Evolutionary conservation across 2,329 filamentous ascomycete species (phyloP).

Genomic region (Parascedosporium putredinis): DNA sequence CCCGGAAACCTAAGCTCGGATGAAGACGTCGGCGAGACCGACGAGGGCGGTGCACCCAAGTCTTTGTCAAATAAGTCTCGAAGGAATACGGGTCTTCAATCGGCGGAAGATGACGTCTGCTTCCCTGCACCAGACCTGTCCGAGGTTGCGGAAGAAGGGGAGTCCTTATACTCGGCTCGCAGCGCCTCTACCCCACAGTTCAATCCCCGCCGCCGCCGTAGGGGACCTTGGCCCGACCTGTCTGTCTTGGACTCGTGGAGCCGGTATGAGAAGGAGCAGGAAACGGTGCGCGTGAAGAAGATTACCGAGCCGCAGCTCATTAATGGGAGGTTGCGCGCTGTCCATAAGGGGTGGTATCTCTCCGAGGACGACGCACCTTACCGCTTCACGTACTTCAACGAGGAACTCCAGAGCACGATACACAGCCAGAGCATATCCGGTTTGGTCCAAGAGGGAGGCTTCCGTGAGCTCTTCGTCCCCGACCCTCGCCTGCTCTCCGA

Average conservation of each 20-base stretch:
- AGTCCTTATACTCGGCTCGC: conserved; percentile 6
- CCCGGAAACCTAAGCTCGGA: conserved; percentile 19
- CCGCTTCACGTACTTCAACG: conserved; percentile 97
- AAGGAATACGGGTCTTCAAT: conserved; percentile 26
- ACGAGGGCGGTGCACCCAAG: conserved; percentile 2
- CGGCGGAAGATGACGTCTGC: conserved; percentile 81
- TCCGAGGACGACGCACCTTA: conserved; percentile 86
- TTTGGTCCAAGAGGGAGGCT: conserved; percentile 75
- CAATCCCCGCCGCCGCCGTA: conserved; percentile 43
- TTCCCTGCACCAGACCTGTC: conserved; percentile 67
- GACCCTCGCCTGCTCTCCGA: conserved; percentile 69
- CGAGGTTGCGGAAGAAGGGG: conserved; percentile 70
- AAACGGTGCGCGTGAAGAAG: conserved; percentile 62
- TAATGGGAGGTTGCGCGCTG: conserved; percentile 75
- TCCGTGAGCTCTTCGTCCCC: conserved; percentile 81
- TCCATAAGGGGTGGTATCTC: conserved; percentile 71
- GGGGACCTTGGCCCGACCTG: conserved; percentile 77
- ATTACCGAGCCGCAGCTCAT: conserved; percentile 91
- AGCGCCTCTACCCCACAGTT: conserved; percentile 29
- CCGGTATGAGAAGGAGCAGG: conserved; percentile 69
- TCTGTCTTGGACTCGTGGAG: conserved; percentile 81
- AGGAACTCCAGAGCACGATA: conserved; percentile 90
- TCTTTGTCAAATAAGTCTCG: conserved; percentile 12
- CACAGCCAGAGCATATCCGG: conserved; percentile 94
- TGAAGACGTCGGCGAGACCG: conserved; percentile 22